A percentile compares a stretch with the other conserved stretches of the same genome.
phyloP scores from a whole-genome alignment of 768 basidiomycete species.

The Suillus bovinus region DNA sequence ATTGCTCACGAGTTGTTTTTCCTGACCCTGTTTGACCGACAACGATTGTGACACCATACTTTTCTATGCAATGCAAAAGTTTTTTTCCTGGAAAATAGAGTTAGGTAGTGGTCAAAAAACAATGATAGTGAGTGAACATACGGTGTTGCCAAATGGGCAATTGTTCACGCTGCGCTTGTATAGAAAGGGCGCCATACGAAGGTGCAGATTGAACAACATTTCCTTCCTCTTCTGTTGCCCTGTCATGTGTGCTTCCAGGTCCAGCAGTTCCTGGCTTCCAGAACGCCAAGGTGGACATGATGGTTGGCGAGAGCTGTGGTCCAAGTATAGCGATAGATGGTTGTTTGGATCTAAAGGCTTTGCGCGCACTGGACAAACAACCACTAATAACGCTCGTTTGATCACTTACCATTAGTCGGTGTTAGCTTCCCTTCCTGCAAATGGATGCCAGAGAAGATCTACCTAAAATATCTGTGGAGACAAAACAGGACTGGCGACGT shows the following conservation, averaged over 20 bases:
- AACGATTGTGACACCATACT: constrained; percentile 80
- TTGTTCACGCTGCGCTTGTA: constrained; percentile 75
- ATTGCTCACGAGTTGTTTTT: constrained; percentile 88
- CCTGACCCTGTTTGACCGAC: constrained; percentile 97
- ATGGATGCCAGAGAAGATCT: constrained; percentile 44
- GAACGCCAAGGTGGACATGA: constrained; percentile 63
- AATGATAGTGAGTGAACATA: constrained; percentile 32
- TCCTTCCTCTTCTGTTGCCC: constrained; percentile 76
- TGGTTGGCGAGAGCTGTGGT: constrained; percentile 3
- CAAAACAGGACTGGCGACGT: constrained; percentile 64
- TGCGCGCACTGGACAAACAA: constrained; percentile 10
- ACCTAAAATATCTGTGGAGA: constrained; percentile 62
- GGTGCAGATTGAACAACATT: constrained; percentile 68
- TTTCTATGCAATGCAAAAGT: constrained; percentile 83
- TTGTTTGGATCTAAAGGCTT: constrained; percentile 8
- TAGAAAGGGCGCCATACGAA: constrained; percentile 51
- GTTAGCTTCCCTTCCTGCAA: background rate
- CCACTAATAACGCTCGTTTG: constrained; percentile 4
- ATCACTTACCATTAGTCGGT: no score
- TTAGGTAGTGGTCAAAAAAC: constrained; percentile 2
- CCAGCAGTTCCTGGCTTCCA: constrained; percentile 89
- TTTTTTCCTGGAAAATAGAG: constrained; percentile 56
- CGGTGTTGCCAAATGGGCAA: constrained; percentile 93
- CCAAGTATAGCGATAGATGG: constrained; percentile 1
- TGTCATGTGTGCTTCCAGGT: constrained; percentile 87